Conservation (phyloP, 371 early-diverging fungal genomes). For the Actinomortierella ambigua region DNA sequence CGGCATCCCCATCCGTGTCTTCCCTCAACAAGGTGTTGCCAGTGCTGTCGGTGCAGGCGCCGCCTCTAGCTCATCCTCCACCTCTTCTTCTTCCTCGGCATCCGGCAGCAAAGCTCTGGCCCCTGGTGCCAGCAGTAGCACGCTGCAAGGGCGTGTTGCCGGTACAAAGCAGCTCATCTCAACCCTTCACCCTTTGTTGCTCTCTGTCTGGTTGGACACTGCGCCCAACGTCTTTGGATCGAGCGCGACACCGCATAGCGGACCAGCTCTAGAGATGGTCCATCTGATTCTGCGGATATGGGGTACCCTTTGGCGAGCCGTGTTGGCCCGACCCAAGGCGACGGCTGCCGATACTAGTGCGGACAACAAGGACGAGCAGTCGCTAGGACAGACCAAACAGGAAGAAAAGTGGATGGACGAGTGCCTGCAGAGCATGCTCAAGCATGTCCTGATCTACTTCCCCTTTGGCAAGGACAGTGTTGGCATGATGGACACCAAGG, state of each 20-base stretch:
- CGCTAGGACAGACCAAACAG: neutral
- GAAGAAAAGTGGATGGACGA: slow-evolving; percentile 50
- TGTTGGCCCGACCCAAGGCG: slow-evolving; percentile 45
- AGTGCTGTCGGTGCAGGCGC: slow-evolving; percentile 21
- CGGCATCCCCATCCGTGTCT: slow-evolving; percentile 25
- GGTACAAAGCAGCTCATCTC: slow-evolving; percentile 52
- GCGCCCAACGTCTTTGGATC: slow-evolving; percentile 66
- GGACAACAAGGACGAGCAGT: neutral
- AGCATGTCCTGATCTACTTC: slow-evolving; percentile 71
- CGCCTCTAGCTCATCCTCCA: neutral
- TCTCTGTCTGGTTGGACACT: slow-evolving; percentile 76
- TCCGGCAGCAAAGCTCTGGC: slow-evolving; percentile 10
- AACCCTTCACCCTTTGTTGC: slow-evolving; percentile 65
- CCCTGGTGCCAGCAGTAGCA: slow-evolving; percentile 14
- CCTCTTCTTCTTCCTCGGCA: neutral
- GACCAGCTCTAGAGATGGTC: slow-evolving; percentile 55
- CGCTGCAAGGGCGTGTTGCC: slow-evolving; percentile 17
- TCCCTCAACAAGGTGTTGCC: slow-evolving; percentile 38
- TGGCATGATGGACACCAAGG: slow-evolving; percentile 56
- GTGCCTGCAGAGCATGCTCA: slow-evolving; percentile 59
- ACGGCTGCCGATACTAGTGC: slow-evolving; percentile 7
- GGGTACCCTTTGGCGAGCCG: slow-evolving; percentile 69
- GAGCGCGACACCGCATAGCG: slow-evolving; percentile 28
- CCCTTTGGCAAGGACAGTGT: slow-evolving; percentile 70
- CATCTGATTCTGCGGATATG: slow-evolving; percentile 60